A percentile compares a stretch with the other conserved stretches of the same genome.
Conservation (phyloP, 148 eudicot genomes). For the Vaccinium darrowii region DNA sequence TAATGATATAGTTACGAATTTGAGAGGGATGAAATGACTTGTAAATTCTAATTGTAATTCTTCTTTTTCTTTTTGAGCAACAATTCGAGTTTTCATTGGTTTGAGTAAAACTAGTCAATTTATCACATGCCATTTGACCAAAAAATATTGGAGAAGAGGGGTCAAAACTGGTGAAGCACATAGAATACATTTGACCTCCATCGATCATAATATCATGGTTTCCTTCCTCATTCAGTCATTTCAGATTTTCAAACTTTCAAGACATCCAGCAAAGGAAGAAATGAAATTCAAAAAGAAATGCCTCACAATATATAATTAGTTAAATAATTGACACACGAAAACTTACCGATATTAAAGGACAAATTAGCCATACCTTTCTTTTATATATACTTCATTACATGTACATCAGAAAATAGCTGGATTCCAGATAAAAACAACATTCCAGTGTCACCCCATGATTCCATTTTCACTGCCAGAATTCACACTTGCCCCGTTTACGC, state of each 20-base stretch:
- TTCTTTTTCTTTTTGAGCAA: too few species aligned
- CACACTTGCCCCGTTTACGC: not conserved
- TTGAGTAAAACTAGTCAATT: too few species aligned
- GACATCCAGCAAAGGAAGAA: not conserved
- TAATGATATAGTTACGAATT: too few species aligned
- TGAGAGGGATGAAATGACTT: too few species aligned
- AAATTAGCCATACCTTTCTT: not conserved
- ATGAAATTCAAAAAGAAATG: conserved; percentile 6
- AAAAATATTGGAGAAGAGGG: too few species aligned
- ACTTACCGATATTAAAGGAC: not conserved
- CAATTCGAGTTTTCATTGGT: too few species aligned
- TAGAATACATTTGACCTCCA: too few species aligned
- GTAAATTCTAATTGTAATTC: too few species aligned
- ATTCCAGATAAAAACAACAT: conserved; percentile 15
- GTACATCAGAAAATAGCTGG: conserved; percentile 18
- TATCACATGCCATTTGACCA: too few species aligned
- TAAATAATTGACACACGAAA: not conserved
- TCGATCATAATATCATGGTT: not conserved
- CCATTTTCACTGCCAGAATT: conserved; percentile 9
- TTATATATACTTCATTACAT: not conserved
- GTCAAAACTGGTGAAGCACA: too few species aligned
- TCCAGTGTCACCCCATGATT: not conserved
- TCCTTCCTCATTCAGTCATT: not conserved
- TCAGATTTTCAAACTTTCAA: not conserved
- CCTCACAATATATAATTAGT: not conserved